Base-by-base conservation (phyloP, 352 stramenopile species). In the Globisporangium cylindrosporum region DNA sequence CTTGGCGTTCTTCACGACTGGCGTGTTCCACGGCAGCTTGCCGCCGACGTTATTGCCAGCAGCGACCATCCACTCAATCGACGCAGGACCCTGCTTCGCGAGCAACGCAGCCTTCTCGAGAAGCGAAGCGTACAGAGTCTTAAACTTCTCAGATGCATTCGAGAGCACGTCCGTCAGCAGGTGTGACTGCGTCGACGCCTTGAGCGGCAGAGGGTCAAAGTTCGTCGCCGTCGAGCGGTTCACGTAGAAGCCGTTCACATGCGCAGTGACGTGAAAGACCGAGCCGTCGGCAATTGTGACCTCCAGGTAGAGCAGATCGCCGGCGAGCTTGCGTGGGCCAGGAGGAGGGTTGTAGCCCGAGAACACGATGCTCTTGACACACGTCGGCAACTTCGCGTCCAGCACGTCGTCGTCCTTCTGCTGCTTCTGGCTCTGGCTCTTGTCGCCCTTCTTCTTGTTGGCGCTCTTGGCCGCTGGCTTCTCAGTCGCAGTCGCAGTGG, bases 301-400 rank as follows among this genome's bases (percentile, higher is more conserved):
- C 71, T 98, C 92, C 38, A 99, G 73, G 77, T 99, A 99, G 27
- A 97, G 71, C 51, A 99, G 79, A 72, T 99, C 97, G 48, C 95
- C 95, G 0, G 93, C 80, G 32, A 98, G 81, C 70, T 93, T 92
- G 68, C 97, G 93, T 59, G 88, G 88, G 22, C 89, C 77, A 29
- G 97, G 96, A n/a, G 95, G 95, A 38, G 95, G 92, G 78, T 99
- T 98, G 80, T 97, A 99, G 54, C 93, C 94, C 67, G 90, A 98
- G 64, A 98, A 94, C 48, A 92, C 79, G 67, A 99, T 96, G 73
- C 88, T 95, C 72, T 95, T 88, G 53, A 98, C 60, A 74, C 91
- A 98, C 57, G 77, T 69, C n/a, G 88, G 89, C 25, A 95, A 77
- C 67, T 86, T 91, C 48, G 84, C 77, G 22, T 87, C 74, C 43